Evolutionary conservation across 345 rosid species (phyloP), one percentile per base, ranked within the genome.

Genomic region (Moringa oleifera): DNA sequence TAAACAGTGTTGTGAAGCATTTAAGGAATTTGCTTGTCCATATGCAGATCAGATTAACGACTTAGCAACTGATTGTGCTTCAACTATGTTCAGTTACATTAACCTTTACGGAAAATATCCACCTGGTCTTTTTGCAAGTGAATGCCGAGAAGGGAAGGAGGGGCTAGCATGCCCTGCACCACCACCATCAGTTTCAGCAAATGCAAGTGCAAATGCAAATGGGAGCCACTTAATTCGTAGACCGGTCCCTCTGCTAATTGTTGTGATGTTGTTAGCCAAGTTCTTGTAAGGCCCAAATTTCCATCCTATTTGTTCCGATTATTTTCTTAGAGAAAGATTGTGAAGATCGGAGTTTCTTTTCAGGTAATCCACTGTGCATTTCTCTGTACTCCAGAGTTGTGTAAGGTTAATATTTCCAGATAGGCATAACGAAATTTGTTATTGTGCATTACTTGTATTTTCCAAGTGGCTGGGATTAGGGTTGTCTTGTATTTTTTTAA

Each of bases 1-100:
- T 10, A 56, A 68, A 6, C 25, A 45, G 15, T 87, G 90, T 54
- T 85, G 94, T 18, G 23, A 20, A 4, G 62, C 91, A 50, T 76
- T 85, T 20, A 76, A 79, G 83, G 75, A 83, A 3, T 77, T 87
- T 64, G 84, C 95, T 18, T 85, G 95, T 68, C 95, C 95, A 17
- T 85, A 73, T 55, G 33, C 7, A 0, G 83, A 76, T 0, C 46
- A 63, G 18, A 18, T 83, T 57, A 87, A 78, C 47, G 87, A 87
- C 69, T 51, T 71, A 22, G 70, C 76, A n/a, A 68, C 75, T 0
- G 83, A 80, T 0, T 85, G 95, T 11, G 65, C 95, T 21, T 55
- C 79, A 18, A 80, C 74, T 21, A 73, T 87, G 90, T 87, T 87
- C 68, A 83, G 77, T 71, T 85, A 87, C 81, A 83, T 87, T 64